phyloP scores from a whole-genome alignment of 176 grass and related monocot species.

The Zea mays region Zm-B73-REFERENCE-NAM-5.0 NC_050103.1:131935001-131935500 shows the following conservation, averaged over 20 bases:
- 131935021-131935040: background rate
- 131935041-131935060: background rate
- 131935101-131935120: background rate
- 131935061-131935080: background rate
- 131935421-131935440: background rate
- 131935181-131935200: too few species aligned
- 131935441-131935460: background rate
- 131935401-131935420: background rate
- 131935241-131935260: too few species aligned
- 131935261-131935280: background rate
- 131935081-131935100: background rate
- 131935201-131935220: too few species aligned
- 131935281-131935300: background rate
- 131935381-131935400: background rate
- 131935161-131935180: too few species aligned
- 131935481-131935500: slow-evolving; percentile 6
- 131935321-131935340: background rate
- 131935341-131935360: background rate
- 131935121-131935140: background rate
- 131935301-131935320: background rate
- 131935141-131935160: too few species aligned
- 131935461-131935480: slow-evolving; percentile 5
- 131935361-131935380: too few species aligned
- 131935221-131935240: too few species aligned
- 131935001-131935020: background rate